Evolutionary conservation across 495 filamentous ascomycete species (phyloP).

Genomic region (Ascobolus immersus): DNA sequence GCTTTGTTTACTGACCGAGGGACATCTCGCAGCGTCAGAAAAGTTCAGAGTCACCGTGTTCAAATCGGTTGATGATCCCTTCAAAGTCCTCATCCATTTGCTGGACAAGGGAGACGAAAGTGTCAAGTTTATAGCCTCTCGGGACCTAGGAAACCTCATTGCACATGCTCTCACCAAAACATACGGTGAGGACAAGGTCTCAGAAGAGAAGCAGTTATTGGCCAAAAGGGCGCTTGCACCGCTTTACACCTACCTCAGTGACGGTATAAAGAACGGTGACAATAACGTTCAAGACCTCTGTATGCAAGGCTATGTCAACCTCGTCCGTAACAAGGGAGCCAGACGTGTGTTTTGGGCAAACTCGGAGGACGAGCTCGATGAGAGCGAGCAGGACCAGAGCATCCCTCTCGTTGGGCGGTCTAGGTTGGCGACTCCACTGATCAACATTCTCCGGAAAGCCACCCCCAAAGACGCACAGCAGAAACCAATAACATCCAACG

Average conservation of each 20-base stretch:
- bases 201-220: constrained; percentile 18
- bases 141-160: constrained; percentile 60
- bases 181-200: constrained; percentile 15
- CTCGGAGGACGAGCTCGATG: constrained; percentile 55
- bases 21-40: not conserved
- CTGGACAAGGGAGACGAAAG: constrained; percentile 60
- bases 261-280: constrained; percentile 52
- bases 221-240: constrained; percentile 56
- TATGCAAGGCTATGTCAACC: constrained; percentile 65
- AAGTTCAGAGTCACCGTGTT: no score
- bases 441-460: constrained; percentile 60
- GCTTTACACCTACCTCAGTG: constrained; percentile 66
- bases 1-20: constrained; percentile 25
- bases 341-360: constrained; percentile 74
- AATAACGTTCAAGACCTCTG: constrained; percentile 86
- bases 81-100: constrained; percentile 61
- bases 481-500: constrained; percentile 34
- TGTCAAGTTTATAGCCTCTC: constrained; percentile 70
- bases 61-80: constrained; percentile 45
- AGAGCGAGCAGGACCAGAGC: no score
- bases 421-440: no score
- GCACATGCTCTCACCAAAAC: constrained; percentile 40
- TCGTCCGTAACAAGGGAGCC: constrained; percentile 52
- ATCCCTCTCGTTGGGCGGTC: no score
- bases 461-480: constrained; percentile 40